Percentiles rank a stretch among this genome's conserved stretches.
Conservation (phyloP, 148 eudicot genomes). For the Chenopodium formosanum region DNA sequence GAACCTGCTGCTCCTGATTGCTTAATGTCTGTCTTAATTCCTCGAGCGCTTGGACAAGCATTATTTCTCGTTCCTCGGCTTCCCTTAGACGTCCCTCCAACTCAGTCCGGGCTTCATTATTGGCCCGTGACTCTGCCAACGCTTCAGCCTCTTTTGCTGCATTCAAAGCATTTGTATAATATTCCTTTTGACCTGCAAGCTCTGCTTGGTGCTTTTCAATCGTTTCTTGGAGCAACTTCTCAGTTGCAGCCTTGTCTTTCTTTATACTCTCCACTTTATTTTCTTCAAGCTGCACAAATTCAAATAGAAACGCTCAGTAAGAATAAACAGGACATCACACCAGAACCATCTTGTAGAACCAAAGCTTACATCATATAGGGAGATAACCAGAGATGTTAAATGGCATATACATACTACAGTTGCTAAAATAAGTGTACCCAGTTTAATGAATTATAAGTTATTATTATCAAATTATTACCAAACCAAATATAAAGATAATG, state of each 20-base stretch:
- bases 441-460: neutral
- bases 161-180: slow-evolving; percentile 73
- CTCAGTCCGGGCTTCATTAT: slow-evolving; percentile 83
- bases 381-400: neutral
- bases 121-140: slow-evolving; percentile 81
- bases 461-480: neutral
- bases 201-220: slow-evolving; percentile 89
- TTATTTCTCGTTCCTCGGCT: slow-evolving; percentile 85
- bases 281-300: slow-evolving; percentile 73
- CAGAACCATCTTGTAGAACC: neutral
- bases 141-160: slow-evolving; percentile 96
- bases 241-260: slow-evolving; percentile 89
- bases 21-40: slow-evolving; percentile 85
- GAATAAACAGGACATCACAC: slow-evolving; percentile 11
- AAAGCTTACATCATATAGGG: neutral
- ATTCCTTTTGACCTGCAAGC: slow-evolving; percentile 88
- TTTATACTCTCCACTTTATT: slow-evolving; percentile 88
- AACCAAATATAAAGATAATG: neutral
- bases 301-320: neutral
- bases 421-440: neutral
- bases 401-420: neutral
- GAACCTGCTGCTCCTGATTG: slow-evolving; percentile 93
- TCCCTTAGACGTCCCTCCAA: slow-evolving; percentile 76
- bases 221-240: slow-evolving; percentile 91
- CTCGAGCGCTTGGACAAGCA: slow-evolving; percentile 94